Conservation (phyloP, 2,329 filamentous ascomycete genomes). For the Ceratocystis huliohia region DNA sequence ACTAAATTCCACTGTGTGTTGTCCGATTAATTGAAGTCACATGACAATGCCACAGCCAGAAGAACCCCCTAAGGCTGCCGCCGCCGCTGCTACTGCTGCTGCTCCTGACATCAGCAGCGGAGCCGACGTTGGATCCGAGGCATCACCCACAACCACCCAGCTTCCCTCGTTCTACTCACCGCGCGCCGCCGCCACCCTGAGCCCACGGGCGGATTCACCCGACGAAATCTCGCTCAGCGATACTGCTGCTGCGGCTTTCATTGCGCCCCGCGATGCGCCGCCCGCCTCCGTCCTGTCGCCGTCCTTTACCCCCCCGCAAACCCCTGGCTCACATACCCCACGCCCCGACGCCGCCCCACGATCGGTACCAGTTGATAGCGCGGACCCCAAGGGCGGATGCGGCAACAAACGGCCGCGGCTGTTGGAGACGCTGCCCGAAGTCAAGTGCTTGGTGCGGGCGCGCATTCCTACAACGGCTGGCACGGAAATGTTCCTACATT, state of each 20-base stretch:
- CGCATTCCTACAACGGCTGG: slow-evolving; percentile 86
- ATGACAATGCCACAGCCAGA: not conserved
- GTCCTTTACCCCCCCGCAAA: slow-evolving; percentile 63
- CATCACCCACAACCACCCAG: not conserved
- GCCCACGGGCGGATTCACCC: slow-evolving; percentile 8
- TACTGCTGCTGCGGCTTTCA: slow-evolving; percentile 16
- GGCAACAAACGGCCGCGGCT: slow-evolving; percentile 56
- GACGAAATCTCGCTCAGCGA: slow-evolving; percentile 15
- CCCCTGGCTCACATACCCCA: slow-evolving; percentile 47
- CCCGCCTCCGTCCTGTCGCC: slow-evolving; percentile 70
- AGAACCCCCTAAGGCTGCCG: not conserved
- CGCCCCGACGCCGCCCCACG: slow-evolving; percentile 33
- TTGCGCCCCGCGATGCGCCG: slow-evolving; percentile 26
- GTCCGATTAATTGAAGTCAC: not conserved
- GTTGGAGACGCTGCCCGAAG: slow-evolving; percentile 62
- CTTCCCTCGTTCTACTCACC: slow-evolving; percentile 23
- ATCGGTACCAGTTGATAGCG: slow-evolving; percentile 48
- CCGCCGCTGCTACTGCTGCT: not conserved
- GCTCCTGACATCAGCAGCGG: not conserved
- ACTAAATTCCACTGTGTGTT: not conserved
- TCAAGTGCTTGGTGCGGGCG: slow-evolving; percentile 88
- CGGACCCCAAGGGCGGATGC: slow-evolving; percentile 44
- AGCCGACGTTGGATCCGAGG: not conserved
- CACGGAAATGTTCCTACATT: slow-evolving; percentile 91
- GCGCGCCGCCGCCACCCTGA: slow-evolving; percentile 5